Percentiles rank a stretch among this genome's conserved stretches.
Evolutionary conservation across 73 alveolate genomes (phyloP).

Genomic region (Tetrahymena borealis): DNA sequence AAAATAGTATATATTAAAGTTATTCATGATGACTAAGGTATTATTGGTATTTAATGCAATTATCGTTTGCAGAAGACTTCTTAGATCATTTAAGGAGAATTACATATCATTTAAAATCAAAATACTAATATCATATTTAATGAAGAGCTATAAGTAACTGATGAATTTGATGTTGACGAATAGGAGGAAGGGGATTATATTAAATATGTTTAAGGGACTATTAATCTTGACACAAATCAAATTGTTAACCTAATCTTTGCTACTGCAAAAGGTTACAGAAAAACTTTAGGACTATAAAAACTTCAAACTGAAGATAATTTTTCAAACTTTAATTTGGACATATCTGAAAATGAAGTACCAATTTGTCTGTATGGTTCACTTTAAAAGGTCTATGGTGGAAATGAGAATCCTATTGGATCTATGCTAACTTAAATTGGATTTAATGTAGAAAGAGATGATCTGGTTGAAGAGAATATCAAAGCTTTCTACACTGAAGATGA

Average conservation of each 20-base stretch:
- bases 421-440: neutral
- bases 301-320: neutral
- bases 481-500: neutral
- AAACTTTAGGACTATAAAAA: neutral
- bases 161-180: neutral
- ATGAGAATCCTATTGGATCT: neutral
- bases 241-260: neutral
- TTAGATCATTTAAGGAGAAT: neutral
- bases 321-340: neutral
- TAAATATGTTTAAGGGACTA: neutral
- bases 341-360: neutral
- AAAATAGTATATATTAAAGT: neutral
- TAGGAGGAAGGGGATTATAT: neutral
- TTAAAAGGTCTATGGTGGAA: neutral
- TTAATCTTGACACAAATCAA: neutral
- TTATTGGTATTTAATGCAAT: neutral
- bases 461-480: neutral
- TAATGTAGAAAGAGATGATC: neutral
- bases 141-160: neutral
- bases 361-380: neutral
- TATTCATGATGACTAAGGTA: neutral
- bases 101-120: neutral
- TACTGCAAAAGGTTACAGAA: neutral
- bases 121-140: neutral
- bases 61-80: neutral